phyloP scores from a whole-genome alignment of 768 basidiomycete species.

The Psilocybe azurescens region DNA sequence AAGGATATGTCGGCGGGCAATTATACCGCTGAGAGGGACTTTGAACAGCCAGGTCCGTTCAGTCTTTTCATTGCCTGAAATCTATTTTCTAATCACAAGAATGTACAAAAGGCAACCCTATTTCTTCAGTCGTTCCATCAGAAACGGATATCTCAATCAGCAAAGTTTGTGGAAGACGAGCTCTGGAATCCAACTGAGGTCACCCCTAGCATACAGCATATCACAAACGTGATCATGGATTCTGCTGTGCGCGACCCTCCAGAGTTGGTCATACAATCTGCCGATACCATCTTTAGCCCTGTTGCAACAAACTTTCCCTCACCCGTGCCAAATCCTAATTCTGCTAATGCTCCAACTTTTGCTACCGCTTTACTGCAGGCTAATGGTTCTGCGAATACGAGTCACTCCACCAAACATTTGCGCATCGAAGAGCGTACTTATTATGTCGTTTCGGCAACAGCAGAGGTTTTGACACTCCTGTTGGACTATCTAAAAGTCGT shows the following conservation, averaged over 20 bases:
- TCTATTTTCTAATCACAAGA: constrained; percentile 14
- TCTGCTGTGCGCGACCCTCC: constrained; percentile 83
- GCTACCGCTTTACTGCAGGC: constrained; percentile 1
- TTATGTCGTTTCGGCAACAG: constrained; percentile 86
- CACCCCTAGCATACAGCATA: constrained; percentile 63
- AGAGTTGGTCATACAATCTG: constrained; percentile 55
- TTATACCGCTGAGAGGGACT: constrained; percentile 88
- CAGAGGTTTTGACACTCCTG: constrained; percentile 72
- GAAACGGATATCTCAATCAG: constrained; percentile 74
- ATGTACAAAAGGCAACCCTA: constrained; percentile 67
- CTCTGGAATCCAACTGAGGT: constrained; percentile 90
- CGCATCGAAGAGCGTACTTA: constrained; percentile 85
- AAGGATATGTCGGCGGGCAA: constrained; percentile 86
- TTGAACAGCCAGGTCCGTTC: constrained; percentile 76
- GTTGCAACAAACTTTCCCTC: constrained; percentile 21
- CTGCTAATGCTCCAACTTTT: constrained; percentile 19
- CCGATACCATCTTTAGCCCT: constrained; percentile 32
- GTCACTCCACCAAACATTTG: constrained; percentile 58
- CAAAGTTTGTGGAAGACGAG: constrained; percentile 94
- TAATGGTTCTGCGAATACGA: constrained; percentile 9
- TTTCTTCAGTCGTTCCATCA: constrained; percentile 92
- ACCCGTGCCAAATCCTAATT: constrained; percentile 13
- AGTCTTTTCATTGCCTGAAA: background rate
- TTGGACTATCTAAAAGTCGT: constrained; percentile 89
- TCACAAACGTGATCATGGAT: constrained; percentile 76